Percentiles rank a stretch among this genome's conserved stretches.
phyloP scores from a whole-genome alignment of 2,329 filamentous ascomycete genomes.

The Sphaceloma murrayae region DNA sequence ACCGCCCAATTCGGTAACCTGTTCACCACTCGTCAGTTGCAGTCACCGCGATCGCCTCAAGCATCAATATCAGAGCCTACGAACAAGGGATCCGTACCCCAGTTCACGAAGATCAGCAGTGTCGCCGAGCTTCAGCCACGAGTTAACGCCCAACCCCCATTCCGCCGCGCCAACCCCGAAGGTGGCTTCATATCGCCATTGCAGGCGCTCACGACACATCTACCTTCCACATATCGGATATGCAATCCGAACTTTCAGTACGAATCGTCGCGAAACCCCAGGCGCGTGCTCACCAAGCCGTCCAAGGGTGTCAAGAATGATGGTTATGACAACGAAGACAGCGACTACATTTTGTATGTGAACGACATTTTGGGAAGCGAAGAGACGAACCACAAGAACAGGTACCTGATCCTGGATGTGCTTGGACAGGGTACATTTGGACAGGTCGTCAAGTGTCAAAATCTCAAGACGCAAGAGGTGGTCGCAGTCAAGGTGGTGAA shows the following conservation, averaged over 20 bases:
- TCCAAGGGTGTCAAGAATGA: conserved; percentile 99
- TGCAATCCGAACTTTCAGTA: conserved; percentile 98
- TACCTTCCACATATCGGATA: conserved; percentile 93
- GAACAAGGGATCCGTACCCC: conserved; percentile 64
- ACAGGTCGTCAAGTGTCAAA: conserved; percentile 98
- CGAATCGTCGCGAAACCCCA: conserved; percentile 91
- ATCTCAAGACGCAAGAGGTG: conserved; percentile 94
- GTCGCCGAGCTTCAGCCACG: conserved; percentile 68
- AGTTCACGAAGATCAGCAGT: conserved; percentile 71
- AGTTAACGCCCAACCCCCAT: conserved; percentile 78
- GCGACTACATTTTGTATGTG: conserved; percentile 97
- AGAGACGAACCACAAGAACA: conserved; percentile 97
- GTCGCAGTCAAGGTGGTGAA: conserved; percentile 99
- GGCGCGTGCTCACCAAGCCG: conserved; percentile 90
- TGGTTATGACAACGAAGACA: conserved; percentile 97
- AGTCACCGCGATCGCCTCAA: conserved; percentile 37
- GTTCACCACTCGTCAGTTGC: conserved; percentile 45
- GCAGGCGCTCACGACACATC: conserved; percentile 85
- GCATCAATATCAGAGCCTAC: conserved; percentile 27
- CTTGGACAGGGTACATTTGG: conserved; percentile 96
- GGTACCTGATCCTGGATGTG: conserved; percentile 94
- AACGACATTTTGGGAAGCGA: conserved; percentile 97
- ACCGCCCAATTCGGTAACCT: conserved; percentile 51
- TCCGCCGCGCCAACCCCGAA: conserved; percentile 87
- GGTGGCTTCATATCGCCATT: conserved; percentile 96